Evolutionary conservation across 2,329 filamentous ascomycete genomes (phyloP).

Genomic region (Seiridium unicorne): DNA sequence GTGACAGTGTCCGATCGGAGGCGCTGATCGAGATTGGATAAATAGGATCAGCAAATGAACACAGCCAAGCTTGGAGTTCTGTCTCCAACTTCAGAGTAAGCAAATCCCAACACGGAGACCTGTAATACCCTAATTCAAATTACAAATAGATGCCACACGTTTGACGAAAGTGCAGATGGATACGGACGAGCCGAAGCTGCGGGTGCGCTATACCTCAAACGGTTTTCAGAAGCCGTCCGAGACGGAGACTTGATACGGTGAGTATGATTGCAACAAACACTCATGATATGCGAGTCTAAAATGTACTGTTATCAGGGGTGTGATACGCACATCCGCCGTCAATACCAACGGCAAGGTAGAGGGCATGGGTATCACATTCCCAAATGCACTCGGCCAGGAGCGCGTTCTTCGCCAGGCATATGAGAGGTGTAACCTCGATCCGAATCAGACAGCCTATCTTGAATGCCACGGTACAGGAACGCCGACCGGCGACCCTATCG

Average conservation of each 20-base stretch:
- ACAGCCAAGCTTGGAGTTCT: slow-evolving; percentile 4
- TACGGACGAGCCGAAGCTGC: slow-evolving; percentile 6
- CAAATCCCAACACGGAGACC: background rate
- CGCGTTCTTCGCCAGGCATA: background rate
- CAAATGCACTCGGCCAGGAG: slow-evolving; percentile 1
- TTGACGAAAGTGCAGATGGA: slow-evolving; percentile 2
- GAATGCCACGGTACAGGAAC: slow-evolving; percentile 27
- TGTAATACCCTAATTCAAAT: background rate
- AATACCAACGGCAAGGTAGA: slow-evolving; percentile 27
- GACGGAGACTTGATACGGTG: slow-evolving; percentile 23
- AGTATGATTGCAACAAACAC: background rate
- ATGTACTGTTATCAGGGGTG: background rate
- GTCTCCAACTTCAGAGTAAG: slow-evolving; percentile 3
- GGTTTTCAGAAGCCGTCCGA: slow-evolving; percentile 25
- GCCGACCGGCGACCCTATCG: slow-evolving; percentile 13
- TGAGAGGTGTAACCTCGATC: slow-evolving; percentile 18
- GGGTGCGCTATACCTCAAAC: slow-evolving; percentile 19
- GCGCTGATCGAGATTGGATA: background rate
- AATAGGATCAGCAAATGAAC: background rate
- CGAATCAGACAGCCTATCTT: slow-evolving; percentile 14
- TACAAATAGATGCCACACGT: slow-evolving; percentile 2
- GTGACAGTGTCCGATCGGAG: background rate
- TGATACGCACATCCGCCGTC: slow-evolving; percentile 21
- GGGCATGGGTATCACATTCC: slow-evolving; percentile 13
- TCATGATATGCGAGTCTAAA: too few species aligned